These are phyloP conservation scores for Stagonosporopsis tanaceti DNA, from an alignment of 2,329 filamentous ascomycete species.

Conservation along the genomic window DNA sequence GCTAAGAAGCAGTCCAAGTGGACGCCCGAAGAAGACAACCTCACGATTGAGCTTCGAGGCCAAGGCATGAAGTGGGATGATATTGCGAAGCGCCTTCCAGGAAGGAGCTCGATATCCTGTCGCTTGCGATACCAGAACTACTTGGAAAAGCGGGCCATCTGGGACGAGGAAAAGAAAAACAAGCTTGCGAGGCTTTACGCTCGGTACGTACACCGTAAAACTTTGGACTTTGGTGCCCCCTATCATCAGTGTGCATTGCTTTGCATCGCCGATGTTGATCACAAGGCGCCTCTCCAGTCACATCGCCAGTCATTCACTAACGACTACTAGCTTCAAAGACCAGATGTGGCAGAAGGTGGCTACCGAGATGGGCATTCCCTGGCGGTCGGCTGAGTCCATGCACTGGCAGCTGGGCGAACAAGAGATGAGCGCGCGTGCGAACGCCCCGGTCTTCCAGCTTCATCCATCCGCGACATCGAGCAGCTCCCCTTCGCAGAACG, in stretches of 20 bases:
- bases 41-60: conserved; percentile 90
- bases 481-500: conserved; percentile 41
- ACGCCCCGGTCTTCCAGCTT: conserved; percentile 81
- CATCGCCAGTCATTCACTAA: conserved; percentile 29
- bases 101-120: conserved; percentile 92
- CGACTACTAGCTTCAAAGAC: conserved; percentile 78
- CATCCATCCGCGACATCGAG: conserved; percentile 47
- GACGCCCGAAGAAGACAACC: conserved; percentile 90
- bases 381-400: conserved; percentile 96
- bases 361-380: conserved; percentile 93
- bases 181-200: conserved; percentile 94
- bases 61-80: conserved; percentile 99
- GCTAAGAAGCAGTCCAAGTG: conserved; percentile 83
- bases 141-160: conserved; percentile 88
- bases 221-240: neutral
- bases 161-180: conserved; percentile 98
- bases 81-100: conserved; percentile 89
- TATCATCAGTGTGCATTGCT: neutral
- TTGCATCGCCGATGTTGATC: neutral
- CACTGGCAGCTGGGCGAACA: conserved; percentile 95
- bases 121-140: conserved; percentile 97
- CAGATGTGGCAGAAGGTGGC: conserved; percentile 98
- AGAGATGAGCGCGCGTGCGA: conserved; percentile 92
- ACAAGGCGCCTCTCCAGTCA: neutral
- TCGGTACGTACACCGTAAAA: conserved; percentile 66